Evolutionary conservation across 257 asterid species (phyloP).

Genomic region (Solanum raphanifolium): DNA sequence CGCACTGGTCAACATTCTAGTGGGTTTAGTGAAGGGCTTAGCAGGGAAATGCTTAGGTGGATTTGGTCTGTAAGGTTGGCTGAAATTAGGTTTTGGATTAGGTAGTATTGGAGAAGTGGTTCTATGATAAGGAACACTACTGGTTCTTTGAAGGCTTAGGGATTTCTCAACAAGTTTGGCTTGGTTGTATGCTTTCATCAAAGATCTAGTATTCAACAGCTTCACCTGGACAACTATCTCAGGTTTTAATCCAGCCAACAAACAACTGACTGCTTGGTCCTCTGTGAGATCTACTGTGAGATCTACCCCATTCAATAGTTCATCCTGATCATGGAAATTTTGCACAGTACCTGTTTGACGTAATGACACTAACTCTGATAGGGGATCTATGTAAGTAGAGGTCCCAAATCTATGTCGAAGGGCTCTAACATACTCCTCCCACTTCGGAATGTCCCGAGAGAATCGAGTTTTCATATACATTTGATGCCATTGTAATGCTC

Average conservation of each 20-base stretch:
- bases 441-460: background rate
- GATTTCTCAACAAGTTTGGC: too few relatives aligned
- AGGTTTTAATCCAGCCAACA: background rate
- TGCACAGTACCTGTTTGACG: background rate
- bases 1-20: background rate
- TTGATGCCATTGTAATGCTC: background rate
- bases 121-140: too few relatives aligned
- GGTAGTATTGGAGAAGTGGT: background rate
- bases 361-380: background rate
- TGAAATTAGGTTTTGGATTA: background rate
- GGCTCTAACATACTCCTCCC: background rate
- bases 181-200: background rate
- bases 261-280: background rate
- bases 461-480: too few relatives aligned
- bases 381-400: background rate
- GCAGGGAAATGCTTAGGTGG: background rate
- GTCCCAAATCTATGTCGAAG: background rate
- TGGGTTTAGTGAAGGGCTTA: background rate
- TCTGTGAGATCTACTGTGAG: background rate
- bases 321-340: background rate
- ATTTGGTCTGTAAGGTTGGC: background rate
- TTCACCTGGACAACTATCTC: background rate
- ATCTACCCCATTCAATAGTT: background rate
- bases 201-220: background rate
- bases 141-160: too few relatives aligned